Conservation (phyloP, 1,284 basidiomycete genomes). For the Leccinum solheimii region DNA sequence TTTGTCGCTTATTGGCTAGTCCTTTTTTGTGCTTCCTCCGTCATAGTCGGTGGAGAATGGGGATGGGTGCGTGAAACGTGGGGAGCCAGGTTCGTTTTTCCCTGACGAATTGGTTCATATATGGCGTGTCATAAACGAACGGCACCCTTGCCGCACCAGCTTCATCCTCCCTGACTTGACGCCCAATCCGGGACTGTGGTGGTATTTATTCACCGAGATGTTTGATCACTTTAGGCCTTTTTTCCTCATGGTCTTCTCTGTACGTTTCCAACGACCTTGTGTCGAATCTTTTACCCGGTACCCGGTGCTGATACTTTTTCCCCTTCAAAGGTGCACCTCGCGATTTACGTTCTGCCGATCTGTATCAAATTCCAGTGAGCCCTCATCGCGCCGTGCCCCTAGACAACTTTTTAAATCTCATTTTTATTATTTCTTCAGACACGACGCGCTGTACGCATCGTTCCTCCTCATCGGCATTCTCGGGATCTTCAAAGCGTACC, state of each 20-base stretch:
- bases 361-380: constrained; percentile 84
- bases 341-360: constrained; percentile 83
- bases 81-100: constrained; percentile 72
- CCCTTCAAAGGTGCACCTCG: constrained; percentile 70
- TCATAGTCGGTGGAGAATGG: constrained; percentile 55
- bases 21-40: constrained; percentile 38
- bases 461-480: constrained; percentile 79
- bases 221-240: constrained; percentile 97
- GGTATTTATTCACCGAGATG: constrained; percentile 99
- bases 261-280: constrained; percentile 38
- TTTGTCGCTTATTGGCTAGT: constrained; percentile 51
- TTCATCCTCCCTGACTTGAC: constrained; percentile 81
- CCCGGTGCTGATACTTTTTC: neutral
- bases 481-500: constrained; percentile 90
- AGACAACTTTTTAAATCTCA: neutral
- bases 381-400: neutral
- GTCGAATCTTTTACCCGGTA: neutral
- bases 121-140: neutral
- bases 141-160: constrained; percentile 37
- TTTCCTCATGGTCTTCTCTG: constrained; percentile 95
- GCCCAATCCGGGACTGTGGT: constrained; percentile 94
- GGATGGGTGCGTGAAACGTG: constrained; percentile 77
- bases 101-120: neutral
- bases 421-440: constrained; percentile 42
- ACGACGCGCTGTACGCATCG: constrained; percentile 82